Percentiles rank a stretch among this genome's conserved stretches.
phyloP scores from a whole-genome alignment of 441 rosid genomes.

The Metrosideros polymorpha region DNA sequence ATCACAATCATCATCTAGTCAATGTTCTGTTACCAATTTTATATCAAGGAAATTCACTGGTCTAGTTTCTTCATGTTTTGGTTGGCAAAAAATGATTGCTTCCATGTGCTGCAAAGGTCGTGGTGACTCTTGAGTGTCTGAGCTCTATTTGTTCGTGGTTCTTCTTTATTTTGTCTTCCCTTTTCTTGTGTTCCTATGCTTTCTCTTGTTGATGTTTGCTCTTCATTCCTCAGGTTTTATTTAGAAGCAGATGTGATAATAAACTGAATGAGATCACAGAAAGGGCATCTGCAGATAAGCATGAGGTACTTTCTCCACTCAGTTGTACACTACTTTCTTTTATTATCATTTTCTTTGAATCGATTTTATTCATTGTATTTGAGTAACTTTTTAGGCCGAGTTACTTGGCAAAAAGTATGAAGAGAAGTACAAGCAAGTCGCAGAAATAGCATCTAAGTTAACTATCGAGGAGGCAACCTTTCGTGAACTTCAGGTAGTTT shows the following conservation, averaged over 20 bases:
- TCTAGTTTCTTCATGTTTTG: background rate
- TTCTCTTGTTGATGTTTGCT: background rate
- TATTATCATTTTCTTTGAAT: background rate
- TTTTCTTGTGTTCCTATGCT: background rate
- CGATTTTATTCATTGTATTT: slow-evolving; percentile 4
- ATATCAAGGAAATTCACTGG: background rate
- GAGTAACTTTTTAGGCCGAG: slow-evolving; percentile 59
- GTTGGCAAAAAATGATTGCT: background rate
- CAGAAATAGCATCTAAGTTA: slow-evolving; percentile 89
- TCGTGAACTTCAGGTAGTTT: slow-evolving; percentile 80
- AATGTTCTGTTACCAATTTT: background rate
- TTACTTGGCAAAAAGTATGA: slow-evolving; percentile 82
- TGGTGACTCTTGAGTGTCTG: background rate
- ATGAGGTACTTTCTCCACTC: slow-evolving; percentile 50
- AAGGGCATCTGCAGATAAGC: slow-evolving; percentile 88
- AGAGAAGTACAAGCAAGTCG: slow-evolving; percentile 96
- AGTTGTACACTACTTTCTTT: background rate
- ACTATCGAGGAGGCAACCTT: slow-evolving; percentile 92
- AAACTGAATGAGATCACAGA: slow-evolving; percentile 88
- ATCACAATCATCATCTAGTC: background rate
- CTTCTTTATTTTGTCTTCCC: background rate
- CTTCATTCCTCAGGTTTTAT: slow-evolving; percentile 49
- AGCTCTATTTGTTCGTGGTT: background rate
- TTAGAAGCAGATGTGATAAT: slow-evolving; percentile 94
- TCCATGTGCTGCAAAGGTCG: background rate